Evolutionary conservation across 768 basidiomycete species (phyloP).

Genomic region (Mrakia frigida): DNA sequence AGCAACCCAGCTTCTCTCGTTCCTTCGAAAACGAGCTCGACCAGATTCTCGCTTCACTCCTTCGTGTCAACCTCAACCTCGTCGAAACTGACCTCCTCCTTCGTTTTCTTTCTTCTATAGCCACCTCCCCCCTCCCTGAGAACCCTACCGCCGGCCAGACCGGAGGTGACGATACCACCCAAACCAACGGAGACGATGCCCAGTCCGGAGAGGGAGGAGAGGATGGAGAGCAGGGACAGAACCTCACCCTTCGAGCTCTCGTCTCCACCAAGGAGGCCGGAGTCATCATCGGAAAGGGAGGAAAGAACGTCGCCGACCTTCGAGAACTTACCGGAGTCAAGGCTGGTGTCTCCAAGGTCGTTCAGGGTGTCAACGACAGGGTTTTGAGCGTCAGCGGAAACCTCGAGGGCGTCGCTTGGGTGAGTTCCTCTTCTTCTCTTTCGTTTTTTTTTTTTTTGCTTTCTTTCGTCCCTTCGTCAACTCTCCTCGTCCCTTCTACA

Average conservation of each 20-base stretch:
- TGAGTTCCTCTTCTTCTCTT: conserved; percentile 42
- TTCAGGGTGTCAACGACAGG: conserved; percentile 93
- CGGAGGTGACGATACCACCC: conserved; percentile 32
- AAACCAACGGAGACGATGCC: conserved; percentile 45
- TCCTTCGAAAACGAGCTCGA: not conserved
- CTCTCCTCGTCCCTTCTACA: not conserved
- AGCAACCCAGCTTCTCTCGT: not conserved
- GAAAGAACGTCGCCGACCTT: conserved; percentile 95
- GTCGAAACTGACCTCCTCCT: not conserved
- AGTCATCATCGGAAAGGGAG: conserved; percentile 88
- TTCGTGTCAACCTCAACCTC: not conserved
- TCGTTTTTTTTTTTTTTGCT: not conserved
- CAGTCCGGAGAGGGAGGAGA: conserved; percentile 68
- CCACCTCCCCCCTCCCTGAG: conserved; percentile 23
- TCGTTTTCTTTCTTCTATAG: not conserved
- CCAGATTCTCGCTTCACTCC: not conserved
- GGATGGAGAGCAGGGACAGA: conserved; percentile 40
- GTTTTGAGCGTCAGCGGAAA: conserved; percentile 90
- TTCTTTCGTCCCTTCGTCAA: not conserved
- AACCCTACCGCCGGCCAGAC: conserved; percentile 35
- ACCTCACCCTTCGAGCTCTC: conserved; percentile 82
- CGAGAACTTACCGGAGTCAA: conserved; percentile 93
- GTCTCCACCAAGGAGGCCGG: conserved; percentile 97
- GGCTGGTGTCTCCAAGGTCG: conserved; percentile 98
- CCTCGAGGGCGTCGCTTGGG: conserved; percentile 89